Evolutionary conservation across 2,329 filamentous ascomycete species (phyloP).

Genomic region (Botrytis byssoidea): DNA sequence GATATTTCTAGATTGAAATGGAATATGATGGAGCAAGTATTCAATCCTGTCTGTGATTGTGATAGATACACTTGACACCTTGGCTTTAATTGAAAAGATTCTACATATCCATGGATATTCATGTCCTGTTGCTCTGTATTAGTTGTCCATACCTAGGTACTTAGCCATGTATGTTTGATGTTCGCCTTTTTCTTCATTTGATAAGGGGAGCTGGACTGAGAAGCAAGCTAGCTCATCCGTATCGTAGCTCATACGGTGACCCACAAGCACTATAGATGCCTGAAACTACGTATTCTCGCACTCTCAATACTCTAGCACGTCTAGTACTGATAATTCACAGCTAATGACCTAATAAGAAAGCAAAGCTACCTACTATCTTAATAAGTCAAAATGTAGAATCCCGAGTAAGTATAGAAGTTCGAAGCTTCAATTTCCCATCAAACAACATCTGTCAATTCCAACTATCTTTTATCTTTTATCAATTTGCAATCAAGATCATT

Average conservation of each 20-base stretch:
- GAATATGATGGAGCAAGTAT: too few relatives aligned
- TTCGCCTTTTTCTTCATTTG: not conserved
- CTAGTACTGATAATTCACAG: not conserved
- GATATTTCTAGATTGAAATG: not conserved
- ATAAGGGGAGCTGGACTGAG: not conserved
- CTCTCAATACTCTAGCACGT: not conserved
- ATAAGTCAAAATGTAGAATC: not conserved
- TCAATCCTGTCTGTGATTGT: not conserved
- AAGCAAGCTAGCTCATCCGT: not conserved
- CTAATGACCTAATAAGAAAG: not conserved
- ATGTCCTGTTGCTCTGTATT: not conserved
- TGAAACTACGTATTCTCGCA: not conserved
- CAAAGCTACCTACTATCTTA: not conserved
- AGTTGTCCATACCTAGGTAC: too few relatives aligned
- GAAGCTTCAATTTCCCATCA: constrained; percentile 7
- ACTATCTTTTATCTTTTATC: not conserved
- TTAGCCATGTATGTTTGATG: not conserved
- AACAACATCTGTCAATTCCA: not conserved
- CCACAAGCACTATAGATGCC: not conserved
- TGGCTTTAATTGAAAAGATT: not conserved
- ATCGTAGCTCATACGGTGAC: not conserved
- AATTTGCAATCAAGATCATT: not conserved
- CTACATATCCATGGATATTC: too few relatives aligned
- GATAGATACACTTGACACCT: not conserved
- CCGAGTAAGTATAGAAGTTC: constrained; percentile 9